Evolutionary conservation across 352 stramenopile species (phyloP).

Genomic region (Stramenopiles sp.): DNA sequence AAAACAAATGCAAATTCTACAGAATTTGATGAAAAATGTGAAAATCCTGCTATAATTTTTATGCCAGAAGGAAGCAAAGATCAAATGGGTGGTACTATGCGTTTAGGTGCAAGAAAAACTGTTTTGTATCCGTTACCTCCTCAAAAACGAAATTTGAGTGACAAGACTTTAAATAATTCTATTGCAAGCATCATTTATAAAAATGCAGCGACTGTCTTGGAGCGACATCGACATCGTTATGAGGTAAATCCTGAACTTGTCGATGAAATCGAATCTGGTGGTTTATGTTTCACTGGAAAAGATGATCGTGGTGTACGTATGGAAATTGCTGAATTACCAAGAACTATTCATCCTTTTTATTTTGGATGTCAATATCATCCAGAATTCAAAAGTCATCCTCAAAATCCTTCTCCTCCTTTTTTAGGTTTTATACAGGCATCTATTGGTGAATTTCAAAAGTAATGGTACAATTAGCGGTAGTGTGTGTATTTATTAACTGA

Average conservation of each 20-base stretch:
- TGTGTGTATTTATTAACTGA: no score
- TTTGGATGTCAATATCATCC: slow-evolving; percentile 96
- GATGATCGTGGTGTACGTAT: slow-evolving; percentile 84
- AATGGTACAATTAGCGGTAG: no score
- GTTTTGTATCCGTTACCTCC: slow-evolving; percentile 30
- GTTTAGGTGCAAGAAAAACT: slow-evolving; percentile 72
- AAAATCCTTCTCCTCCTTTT: slow-evolving; percentile 81
- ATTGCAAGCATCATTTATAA: slow-evolving; percentile 19
- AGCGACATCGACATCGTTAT: slow-evolving; percentile 92
- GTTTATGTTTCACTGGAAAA: slow-evolving; percentile 82
- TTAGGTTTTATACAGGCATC: slow-evolving; percentile 65
- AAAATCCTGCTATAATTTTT: slow-evolving; percentile 85
- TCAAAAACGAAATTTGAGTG: slow-evolving; percentile 10
- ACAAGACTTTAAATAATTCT: no score
- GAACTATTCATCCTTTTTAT: slow-evolving; percentile 76
- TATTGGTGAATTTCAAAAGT: slow-evolving; percentile 30
- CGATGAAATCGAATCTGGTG: slow-evolving; percentile 36
- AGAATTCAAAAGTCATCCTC: slow-evolving; percentile 84
- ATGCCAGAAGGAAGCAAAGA: slow-evolving; percentile 95
- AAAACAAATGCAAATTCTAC: slow-evolving; percentile 20
- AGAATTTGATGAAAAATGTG: slow-evolving; percentile 19
- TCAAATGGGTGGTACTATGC: slow-evolving; percentile 96
- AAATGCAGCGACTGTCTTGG: slow-evolving; percentile 35
- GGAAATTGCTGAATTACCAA: slow-evolving; percentile 82
- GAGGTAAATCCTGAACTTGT: slow-evolving; percentile 91